These are phyloP conservation scores for Exophiala alcalophila DNA, from an alignment of 2,329 filamentous ascomycete genomes.

Conservation along the genomic window DNA sequence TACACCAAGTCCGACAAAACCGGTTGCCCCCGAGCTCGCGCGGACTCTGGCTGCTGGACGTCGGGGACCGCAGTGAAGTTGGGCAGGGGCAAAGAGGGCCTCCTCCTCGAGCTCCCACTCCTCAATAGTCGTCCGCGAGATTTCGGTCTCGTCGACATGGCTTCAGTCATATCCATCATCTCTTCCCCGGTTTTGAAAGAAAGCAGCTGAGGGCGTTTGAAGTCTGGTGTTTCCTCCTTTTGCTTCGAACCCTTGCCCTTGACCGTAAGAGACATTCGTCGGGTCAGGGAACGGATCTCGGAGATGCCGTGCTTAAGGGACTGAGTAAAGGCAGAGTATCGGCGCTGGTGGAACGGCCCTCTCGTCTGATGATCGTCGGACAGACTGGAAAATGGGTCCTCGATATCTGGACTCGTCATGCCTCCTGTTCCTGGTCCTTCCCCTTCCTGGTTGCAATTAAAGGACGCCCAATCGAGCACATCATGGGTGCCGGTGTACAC, in stretches of 20 bases:
- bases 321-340: constrained; percentile 26
- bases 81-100: constrained; percentile 29
- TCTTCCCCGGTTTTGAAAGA: constrained; percentile 14
- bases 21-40: constrained; percentile 37
- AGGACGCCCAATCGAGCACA: constrained; percentile 24
- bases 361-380: constrained; percentile 3
- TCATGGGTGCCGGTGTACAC: constrained; percentile 14
- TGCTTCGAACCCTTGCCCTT: constrained; percentile 19
- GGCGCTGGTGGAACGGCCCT: constrained; percentile 20
- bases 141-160: constrained; percentile 21
- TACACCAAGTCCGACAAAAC: constrained; percentile 41
- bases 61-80: constrained; percentile 17
- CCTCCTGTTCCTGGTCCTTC: constrained; percentile 10
- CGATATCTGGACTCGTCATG: constrained; percentile 13
- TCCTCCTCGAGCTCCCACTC: constrained; percentile 18
- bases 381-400: constrained; percentile 24
- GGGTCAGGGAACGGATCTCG: constrained; percentile 26
- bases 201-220: constrained; percentile 13
- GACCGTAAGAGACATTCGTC: constrained; percentile 30
- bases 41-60: constrained; percentile 13
- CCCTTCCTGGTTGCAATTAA: constrained; percentile 19
- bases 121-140: constrained; percentile 19
- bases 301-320: constrained; percentile 28
- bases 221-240: constrained; percentile 23
- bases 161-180: constrained; percentile 27